A percentile compares a stretch with the other conserved stretches of the same genome.
phyloP scores from a whole-genome alignment of 2,329 filamentous ascomycete species.

The Ophiocordyceps camponoti-rufipedis region DNA sequence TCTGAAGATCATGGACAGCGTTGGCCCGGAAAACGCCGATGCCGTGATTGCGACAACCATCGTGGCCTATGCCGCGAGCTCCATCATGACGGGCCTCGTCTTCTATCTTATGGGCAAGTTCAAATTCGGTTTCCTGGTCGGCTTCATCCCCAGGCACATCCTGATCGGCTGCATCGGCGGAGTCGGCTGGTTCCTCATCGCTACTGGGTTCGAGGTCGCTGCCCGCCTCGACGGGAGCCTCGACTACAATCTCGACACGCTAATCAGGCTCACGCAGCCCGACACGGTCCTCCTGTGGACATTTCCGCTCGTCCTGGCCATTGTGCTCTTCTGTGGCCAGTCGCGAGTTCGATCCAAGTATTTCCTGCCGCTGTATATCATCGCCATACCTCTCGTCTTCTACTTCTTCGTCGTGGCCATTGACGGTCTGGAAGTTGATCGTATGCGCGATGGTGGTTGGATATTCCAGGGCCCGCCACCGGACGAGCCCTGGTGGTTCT shows the following conservation, averaged over 20 bases:
- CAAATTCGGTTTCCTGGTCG: constrained; percentile 78
- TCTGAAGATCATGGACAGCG: constrained; percentile 58
- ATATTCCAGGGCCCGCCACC: constrained; percentile 75
- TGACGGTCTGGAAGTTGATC: constrained; percentile 46
- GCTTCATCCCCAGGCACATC: constrained; percentile 93
- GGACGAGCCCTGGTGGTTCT: constrained; percentile 89
- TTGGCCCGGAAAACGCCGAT: constrained; percentile 66
- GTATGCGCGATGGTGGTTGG: constrained; percentile 62
- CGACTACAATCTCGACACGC: constrained; percentile 59
- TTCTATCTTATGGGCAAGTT: constrained; percentile 85
- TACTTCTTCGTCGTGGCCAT: constrained; percentile 59
- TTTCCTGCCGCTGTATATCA: constrained; percentile 73
- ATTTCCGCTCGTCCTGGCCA: constrained; percentile 57
- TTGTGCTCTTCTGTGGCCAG: constrained; percentile 60
- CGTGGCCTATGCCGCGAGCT: constrained; percentile 75
- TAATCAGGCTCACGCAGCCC: constrained; percentile 52
- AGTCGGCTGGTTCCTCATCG: constrained; percentile 84
- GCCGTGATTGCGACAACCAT: constrained; percentile 90
- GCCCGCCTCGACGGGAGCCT: constrained; percentile 74
- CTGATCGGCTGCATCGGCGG: constrained; percentile 94
- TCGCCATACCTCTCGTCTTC: constrained; percentile 57
- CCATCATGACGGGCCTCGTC: constrained; percentile 74
- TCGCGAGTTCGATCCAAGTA: constrained; percentile 64
- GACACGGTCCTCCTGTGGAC: constrained; percentile 72
- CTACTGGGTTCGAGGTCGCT: constrained; percentile 86